Conservation (phyloP, 2,329 filamentous ascomycete genomes). For the Fusarium zealandicum region DNA sequence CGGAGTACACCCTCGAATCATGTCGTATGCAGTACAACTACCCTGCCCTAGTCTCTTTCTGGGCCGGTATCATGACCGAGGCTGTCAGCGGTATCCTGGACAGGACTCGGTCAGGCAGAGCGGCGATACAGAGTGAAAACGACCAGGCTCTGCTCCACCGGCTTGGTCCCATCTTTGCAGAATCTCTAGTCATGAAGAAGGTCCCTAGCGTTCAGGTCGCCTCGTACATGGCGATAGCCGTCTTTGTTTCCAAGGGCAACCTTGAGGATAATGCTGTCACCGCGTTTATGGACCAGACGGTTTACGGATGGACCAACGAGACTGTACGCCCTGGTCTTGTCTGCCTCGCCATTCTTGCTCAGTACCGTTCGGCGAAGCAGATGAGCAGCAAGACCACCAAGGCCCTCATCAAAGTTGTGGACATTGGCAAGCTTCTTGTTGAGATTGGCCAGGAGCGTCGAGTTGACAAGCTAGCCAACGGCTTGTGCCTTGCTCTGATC, state of each 20-base stretch:
- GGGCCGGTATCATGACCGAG: conserved; percentile 88
- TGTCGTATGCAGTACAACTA: conserved; percentile 77
- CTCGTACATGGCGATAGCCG: conserved; percentile 88
- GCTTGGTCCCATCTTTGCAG: conserved; percentile 74
- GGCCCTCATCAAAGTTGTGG: conserved; percentile 68
- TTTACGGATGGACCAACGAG: conserved; percentile 76
- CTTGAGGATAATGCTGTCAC: conserved; percentile 83
- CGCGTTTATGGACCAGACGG: conserved; percentile 88
- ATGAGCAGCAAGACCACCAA: conserved; percentile 75
- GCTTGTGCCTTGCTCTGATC: conserved; percentile 71
- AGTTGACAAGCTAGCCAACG: conserved; percentile 75
- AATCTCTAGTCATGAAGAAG: conserved; percentile 77
- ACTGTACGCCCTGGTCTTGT: conserved; percentile 77
- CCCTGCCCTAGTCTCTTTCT: conserved; percentile 82
- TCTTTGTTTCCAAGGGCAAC: conserved; percentile 83
- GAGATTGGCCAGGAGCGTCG: conserved; percentile 70
- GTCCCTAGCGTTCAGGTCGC: conserved; percentile 82
- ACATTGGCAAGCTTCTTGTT: conserved; percentile 65
- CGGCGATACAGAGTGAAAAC: conserved; percentile 78
- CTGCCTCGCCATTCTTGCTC: conserved; percentile 81
- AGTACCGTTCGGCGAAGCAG: conserved; percentile 75
- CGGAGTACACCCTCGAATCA: conserved; percentile 78
- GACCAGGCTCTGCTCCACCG: conserved; percentile 78
- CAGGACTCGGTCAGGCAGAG: conserved; percentile 75
- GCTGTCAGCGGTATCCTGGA: conserved; percentile 85